Base-by-base conservation (phyloP, 2,329 filamentous ascomycete genomes). In the Epichloe brachyelytri region DNA sequence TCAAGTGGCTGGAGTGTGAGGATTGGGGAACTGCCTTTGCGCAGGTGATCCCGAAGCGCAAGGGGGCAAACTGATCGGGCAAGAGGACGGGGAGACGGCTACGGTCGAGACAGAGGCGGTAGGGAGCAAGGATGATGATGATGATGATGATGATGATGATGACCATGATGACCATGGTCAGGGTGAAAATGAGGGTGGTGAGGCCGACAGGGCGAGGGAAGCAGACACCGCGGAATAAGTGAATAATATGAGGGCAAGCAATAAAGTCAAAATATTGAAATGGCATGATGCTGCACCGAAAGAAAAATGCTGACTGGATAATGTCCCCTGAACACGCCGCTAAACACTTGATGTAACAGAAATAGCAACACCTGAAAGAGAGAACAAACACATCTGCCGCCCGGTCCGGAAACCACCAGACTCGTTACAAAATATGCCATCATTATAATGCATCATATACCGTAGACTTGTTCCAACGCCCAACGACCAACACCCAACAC, bases 11-110 rank as follows among this genome's bases (percentile, higher is more conserved):
- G 50, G 88, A 96, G 67, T 80, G 80, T 46, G 87, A 86, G 2
- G 86, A 97, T 65, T 98, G 93, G 93, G 90, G 85, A 1, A 75
- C 86, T 62, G 90, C 93, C 0, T 98, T 98, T 64, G 70, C 90
- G 68, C 76, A 80, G 48, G 88, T 94, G 3, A 90, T 98, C 58
- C 93, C 93, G 0, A 89, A 88, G 68, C 75, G 93, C 55, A 98
- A 98, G 66, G 88, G 88, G 1, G 85, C 0, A 78, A 75, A 50
- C 63, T 95, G 58, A 87, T 74, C 54, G 65, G 61, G 1, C 64
- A 63, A 3, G 58, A 39, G 3, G 54, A 52, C 14, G 61, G 50
- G 15, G 58, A 51, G 58, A 43, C 5, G 53, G 53, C 11, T 60
- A 51, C 11, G 55, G 48, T 1, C 22, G 57, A 52, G 4, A 62